Evolutionary conservation across 208 protist genomes (phyloP), one percentile per base, ranked within the genome.

Genomic region (Blastocrithidia nonstop): DNA sequence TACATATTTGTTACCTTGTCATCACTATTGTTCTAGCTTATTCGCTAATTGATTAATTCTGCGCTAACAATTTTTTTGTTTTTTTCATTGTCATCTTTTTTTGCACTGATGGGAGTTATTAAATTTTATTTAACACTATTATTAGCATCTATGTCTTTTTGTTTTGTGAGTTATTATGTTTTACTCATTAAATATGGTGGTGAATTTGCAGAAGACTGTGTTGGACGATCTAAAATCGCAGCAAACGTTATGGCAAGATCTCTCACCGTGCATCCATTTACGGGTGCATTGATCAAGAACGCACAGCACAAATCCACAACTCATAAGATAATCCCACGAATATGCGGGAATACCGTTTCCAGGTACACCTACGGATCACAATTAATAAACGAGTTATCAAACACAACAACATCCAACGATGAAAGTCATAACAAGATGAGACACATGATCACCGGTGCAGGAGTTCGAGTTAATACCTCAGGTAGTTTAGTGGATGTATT

Each of bases 191-290:
- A n/a, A n/a, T n/a, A n/a, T n/a, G n/a, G n/a, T n/a, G n/a, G n/a
- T n/a, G n/a, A n/a, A n/a, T n/a, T n/a, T n/a, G n/a, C n/a, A n/a
- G n/a, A n/a, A n/a, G n/a, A n/a, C n/a, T n/a, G n/a, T n/a, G n/a
- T n/a, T n/a, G n/a, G n/a, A n/a, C n/a, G n/a, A n/a, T n/a, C n/a
- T 21, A 91, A 63, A 21, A 91, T 44, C 23, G 55, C 64, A 2
- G 77, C 68, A 54, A 91, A 87, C 6, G 82, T 87, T 38, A 91
- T 47, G 17, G 77, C 69, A 4, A 91, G 56, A 15, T 54, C 60
- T 16, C 82, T 57, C 25, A 61, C 60, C 8, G 68, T 85, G n/a
- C 58, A 56, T 16, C 69, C 82, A 54, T 87, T 91, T 31, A 56
- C 48, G 4, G 40, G 52, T 16, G 53, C 58, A 52, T 91, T 82